phyloP scores from a whole-genome alignment of 2,329 filamentous ascomycete genomes.

The Monilinia laxa region DNA sequence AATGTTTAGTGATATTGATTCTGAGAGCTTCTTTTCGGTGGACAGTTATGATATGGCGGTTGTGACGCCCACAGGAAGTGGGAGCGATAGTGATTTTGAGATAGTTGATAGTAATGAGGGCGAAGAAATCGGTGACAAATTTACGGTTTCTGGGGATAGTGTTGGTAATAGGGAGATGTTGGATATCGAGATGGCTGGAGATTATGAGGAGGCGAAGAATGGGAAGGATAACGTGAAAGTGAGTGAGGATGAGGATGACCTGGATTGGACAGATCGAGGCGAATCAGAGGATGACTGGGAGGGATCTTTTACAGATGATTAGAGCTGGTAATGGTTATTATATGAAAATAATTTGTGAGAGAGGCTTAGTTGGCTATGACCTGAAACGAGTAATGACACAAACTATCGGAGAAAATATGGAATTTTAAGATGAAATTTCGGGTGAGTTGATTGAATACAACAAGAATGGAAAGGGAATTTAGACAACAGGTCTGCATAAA shows the following conservation, averaged over 20 bases:
- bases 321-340: not conserved
- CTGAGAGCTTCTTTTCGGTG: not conserved
- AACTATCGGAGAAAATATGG: not conserved
- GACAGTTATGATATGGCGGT: constrained; percentile 17
- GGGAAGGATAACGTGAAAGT: not conserved
- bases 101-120: not conserved
- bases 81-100: constrained; percentile 13
- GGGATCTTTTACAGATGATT: constrained; percentile 3
- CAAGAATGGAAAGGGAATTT: not conserved
- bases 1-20: not conserved
- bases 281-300: constrained; percentile 1
- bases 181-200: not conserved
- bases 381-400: not conserved
- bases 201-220: not conserved
- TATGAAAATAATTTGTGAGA: accelerated
- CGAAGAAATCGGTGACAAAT: constrained; percentile 10
- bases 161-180: not conserved
- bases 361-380: not conserved
- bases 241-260: not conserved
- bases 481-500: not conserved
- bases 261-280: constrained; percentile 6
- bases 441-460: not conserved
- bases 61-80: constrained; percentile 15
- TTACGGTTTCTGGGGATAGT: not conserved
- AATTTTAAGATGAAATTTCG: not conserved